These are phyloP conservation scores for Biscutella auriculata DNA, from an alignment of 441 rosid genomes.

Conservation along the genomic window DNA sequence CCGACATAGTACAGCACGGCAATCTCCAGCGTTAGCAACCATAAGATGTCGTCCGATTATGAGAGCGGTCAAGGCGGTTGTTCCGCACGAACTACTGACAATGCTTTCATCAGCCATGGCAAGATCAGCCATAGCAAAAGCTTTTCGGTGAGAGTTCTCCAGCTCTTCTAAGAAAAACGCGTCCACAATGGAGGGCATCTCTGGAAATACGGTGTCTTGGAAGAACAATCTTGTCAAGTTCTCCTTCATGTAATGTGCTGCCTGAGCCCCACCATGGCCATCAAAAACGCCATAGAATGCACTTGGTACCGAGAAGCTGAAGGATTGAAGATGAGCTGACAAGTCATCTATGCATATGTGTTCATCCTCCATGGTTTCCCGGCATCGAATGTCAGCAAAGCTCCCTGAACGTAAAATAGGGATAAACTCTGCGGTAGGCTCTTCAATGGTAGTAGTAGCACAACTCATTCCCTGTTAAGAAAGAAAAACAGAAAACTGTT, in stretches of 20 bases:
- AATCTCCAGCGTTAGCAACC: conserved; percentile 87
- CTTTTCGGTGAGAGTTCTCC: conserved; percentile 53
- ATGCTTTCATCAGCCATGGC: conserved; percentile 60
- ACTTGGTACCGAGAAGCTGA: conserved; percentile 39
- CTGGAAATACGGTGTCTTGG: conserved; percentile 42
- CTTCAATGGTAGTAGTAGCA: conserved; percentile 3
- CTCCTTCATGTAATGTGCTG: conserved; percentile 61
- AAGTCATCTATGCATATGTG: conserved; percentile 72
- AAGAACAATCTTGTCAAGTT: conserved; percentile 61
- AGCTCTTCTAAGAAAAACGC: conserved; percentile 42
- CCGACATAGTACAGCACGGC: conserved; percentile 69
- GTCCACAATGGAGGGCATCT: conserved; percentile 34
- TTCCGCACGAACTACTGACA: conserved; percentile 54
- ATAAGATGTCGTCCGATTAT: conserved; percentile 67
- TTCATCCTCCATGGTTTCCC: conserved; percentile 61
- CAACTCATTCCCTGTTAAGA: conserved; percentile 13
- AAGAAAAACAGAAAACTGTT: not conserved
- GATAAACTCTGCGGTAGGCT: conserved; percentile 14
- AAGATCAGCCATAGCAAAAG: conserved; percentile 57
- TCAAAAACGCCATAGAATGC: conserved; percentile 85
- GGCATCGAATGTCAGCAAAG: conserved; percentile 46
- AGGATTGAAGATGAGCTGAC: conserved; percentile 44
- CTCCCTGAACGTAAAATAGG: conserved; percentile 76
- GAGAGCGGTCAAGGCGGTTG: conserved; percentile 76
- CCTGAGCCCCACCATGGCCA: conserved; percentile 82